Conservation (phyloP, 148 eudicot genomes). For the Suaeda aralocaspica region DNA sequence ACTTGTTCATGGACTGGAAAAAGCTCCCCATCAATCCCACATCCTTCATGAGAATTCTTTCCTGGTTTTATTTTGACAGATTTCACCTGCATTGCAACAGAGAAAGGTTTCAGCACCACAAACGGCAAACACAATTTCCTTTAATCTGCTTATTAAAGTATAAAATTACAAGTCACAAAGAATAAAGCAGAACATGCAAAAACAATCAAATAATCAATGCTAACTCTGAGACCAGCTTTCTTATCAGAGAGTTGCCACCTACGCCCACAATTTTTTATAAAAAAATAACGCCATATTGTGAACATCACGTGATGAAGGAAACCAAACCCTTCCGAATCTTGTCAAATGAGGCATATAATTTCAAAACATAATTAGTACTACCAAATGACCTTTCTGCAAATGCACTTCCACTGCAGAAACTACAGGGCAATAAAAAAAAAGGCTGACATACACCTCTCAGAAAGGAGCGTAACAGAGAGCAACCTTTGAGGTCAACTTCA, state of each 20-base stretch:
- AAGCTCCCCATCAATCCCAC: slow-evolving; percentile 97
- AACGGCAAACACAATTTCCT: background rate
- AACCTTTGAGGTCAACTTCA: background rate
- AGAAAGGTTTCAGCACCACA: slow-evolving; percentile 16
- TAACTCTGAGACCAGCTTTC: background rate
- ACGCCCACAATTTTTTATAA: background rate
- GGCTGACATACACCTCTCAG: background rate
- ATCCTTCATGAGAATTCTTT: slow-evolving; percentile 68
- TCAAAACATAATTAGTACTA: background rate
- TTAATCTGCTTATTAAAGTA: background rate
- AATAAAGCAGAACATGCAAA: background rate
- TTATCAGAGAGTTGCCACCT: background rate
- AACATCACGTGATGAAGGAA: background rate
- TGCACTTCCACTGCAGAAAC: background rate
- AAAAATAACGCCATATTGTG: background rate
- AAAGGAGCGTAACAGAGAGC: background rate
- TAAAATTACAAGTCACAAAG: too few species aligned
- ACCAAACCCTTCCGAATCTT: too few species aligned
- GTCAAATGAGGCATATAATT: background rate
- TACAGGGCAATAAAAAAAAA: background rate
- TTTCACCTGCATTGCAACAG: slow-evolving; percentile 60
- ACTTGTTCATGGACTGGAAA: slow-evolving; percentile 84
- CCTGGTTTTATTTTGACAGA: slow-evolving; percentile 93
- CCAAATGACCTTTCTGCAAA: background rate
- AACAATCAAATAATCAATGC: background rate